A percentile compares a stretch with the other conserved stretches of the same genome.
These are phyloP conservation scores for Fusarium sublunatum DNA, from an alignment of 2,329 filamentous ascomycete species.

Conservation along the genomic window DNA sequence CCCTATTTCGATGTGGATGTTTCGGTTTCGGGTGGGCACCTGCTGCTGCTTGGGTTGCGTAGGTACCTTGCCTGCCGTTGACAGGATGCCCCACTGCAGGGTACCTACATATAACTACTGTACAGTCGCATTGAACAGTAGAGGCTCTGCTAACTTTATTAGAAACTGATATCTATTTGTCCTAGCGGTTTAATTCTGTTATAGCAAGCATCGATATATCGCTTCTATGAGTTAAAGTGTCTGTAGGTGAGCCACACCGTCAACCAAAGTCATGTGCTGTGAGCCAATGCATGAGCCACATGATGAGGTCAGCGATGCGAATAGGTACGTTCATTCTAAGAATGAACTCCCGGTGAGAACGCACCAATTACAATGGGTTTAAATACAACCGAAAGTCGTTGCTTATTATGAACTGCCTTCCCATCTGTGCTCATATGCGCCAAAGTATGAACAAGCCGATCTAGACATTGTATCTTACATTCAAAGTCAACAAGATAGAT, in stretches of 20 bases:
- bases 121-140: background rate
- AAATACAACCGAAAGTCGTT: too few species aligned
- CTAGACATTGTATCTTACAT: too few species aligned
- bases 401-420: too few species aligned
- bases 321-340: background rate
- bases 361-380: background rate
- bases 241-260: slow-evolving; percentile 25
- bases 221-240: background rate
- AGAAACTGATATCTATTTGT: too few species aligned
- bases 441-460: too few species aligned
- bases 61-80: slow-evolving; percentile 25
- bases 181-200: too few species aligned
- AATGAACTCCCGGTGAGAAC: background rate
- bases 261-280: slow-evolving; percentile 20
- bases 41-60: slow-evolving; percentile 28
- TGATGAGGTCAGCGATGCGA: slow-evolving; percentile 35
- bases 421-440: too few species aligned
- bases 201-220: too few species aligned
- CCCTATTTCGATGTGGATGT: slow-evolving; percentile 42
- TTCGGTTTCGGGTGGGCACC: slow-evolving; percentile 39
- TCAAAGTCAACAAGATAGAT: too few species aligned
- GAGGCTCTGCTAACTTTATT: too few species aligned
- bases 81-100: slow-evolving; percentile 32
- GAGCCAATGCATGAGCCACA: slow-evolving; percentile 22
- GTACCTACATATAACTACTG: background rate